Percentiles rank a stretch among this genome's conserved stretches.
Conservation (phyloP, 768 basidiomycete species). For the Tricholoma matsutake region DNA sequence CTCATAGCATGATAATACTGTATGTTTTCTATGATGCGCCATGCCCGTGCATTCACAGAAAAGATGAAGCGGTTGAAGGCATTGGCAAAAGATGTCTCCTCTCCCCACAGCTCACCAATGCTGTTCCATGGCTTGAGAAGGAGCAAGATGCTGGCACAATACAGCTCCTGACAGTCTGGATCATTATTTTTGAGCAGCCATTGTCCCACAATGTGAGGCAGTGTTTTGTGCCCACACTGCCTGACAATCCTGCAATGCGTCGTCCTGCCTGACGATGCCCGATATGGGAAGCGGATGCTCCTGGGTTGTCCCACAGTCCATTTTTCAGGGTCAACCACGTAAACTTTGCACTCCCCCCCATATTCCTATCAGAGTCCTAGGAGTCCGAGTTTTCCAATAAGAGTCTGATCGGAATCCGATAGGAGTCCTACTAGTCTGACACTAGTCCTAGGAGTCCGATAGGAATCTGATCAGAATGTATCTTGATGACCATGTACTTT, state of each 20-base stretch:
- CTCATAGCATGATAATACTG: conserved; percentile 38
- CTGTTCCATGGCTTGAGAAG: conserved; percentile 34
- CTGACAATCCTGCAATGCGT: background rate
- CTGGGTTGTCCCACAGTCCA: background rate
- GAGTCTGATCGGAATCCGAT: too few species aligned
- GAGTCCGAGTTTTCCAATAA: too few species aligned
- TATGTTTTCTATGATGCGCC: conserved; percentile 21
- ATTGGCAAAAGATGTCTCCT: conserved; percentile 10
- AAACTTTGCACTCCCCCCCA: too few species aligned
- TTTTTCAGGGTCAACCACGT: too few species aligned
- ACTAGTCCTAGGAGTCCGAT: too few species aligned
- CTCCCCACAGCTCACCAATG: conserved; percentile 19
- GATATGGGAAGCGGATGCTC: too few species aligned
- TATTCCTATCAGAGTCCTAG: too few species aligned
- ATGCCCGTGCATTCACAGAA: background rate
- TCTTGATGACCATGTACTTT: too few species aligned
- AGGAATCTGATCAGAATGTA: too few species aligned
- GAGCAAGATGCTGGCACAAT: conserved; percentile 28
- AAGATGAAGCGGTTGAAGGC: conserved; percentile 18
- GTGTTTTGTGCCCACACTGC: conserved; percentile 25
- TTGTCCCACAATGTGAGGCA: conserved; percentile 31
- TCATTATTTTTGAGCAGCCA: conserved; percentile 28
- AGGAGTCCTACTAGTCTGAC: too few species aligned
- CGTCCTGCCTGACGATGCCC: too few species aligned
- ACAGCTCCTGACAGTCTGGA: conserved; percentile 15